These are phyloP conservation scores for Chlamydomonas applanata DNA, from an alignment of 139 green algal genomes.

Conservation along the genomic window DNA sequence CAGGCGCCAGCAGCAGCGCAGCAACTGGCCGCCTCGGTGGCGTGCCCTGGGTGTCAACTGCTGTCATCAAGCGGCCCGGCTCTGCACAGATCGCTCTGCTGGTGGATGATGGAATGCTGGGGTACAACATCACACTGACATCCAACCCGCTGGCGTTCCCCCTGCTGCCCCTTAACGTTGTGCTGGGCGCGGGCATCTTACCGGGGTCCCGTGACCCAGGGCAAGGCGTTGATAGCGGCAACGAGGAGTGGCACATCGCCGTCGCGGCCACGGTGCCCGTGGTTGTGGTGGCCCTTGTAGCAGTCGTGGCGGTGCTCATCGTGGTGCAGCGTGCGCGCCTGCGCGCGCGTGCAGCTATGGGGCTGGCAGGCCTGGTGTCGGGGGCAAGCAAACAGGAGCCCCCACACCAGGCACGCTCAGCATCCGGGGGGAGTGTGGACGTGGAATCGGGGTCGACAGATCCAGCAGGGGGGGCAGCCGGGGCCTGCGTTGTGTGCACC, in stretches of 20 bases:
- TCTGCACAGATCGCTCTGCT: background rate
- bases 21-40: background rate
- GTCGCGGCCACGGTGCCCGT: background rate
- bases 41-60: background rate
- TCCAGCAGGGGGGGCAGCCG: too few species aligned
- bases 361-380: too few species aligned
- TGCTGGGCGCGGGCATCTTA: background rate
- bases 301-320: background rate
- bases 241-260: background rate
- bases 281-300: background rate
- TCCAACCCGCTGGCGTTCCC: background rate
- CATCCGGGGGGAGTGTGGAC: too few species aligned
- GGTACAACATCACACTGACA: conserved; percentile 1
- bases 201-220: background rate
- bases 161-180: background rate
- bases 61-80: background rate
- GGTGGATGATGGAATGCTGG: conserved; percentile 5
- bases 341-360: background rate
- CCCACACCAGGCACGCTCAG: too few species aligned
- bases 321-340: background rate
- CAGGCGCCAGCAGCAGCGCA: background rate
- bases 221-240: background rate
- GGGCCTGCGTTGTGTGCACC: too few species aligned
- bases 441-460: too few species aligned
- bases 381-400: too few species aligned